Conservation (phyloP, 164 flowering plant species). For the Saururus chinensis region DNA sequence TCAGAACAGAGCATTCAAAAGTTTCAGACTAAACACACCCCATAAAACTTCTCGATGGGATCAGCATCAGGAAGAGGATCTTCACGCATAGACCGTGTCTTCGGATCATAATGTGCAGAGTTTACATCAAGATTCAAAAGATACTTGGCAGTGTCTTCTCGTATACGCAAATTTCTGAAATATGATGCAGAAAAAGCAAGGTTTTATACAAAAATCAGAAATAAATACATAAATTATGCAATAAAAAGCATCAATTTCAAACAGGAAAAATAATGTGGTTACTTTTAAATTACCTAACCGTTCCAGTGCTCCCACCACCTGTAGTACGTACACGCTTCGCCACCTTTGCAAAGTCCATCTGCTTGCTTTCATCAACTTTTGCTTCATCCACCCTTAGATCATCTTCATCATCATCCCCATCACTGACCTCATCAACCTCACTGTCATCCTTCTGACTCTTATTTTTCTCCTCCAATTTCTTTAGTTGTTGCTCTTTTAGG, state of each 20-base stretch:
- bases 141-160: conserved; percentile 90
- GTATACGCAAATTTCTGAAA: conserved; percentile 75
- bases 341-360: conserved; percentile 92
- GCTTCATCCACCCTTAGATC: conserved; percentile 73
- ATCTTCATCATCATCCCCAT: conserved; percentile 78
- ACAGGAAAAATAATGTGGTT: neutral
- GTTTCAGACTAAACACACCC: conserved; percentile 20
- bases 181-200: neutral
- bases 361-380: conserved; percentile 83
- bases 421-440: conserved; percentile 38
- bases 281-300: conserved; percentile 45
- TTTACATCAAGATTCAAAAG: conserved; percentile 84
- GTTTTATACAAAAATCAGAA: too few relatives aligned
- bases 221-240: too few relatives aligned
- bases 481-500: conserved; percentile 65
- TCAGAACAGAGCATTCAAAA: neutral
- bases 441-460: conserved; percentile 35
- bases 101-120: conserved; percentile 84
- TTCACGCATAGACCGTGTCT: conserved; percentile 88
- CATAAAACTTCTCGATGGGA: conserved; percentile 79
- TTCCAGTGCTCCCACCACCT: conserved; percentile 98
- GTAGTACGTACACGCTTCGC: conserved; percentile 99
- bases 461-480: conserved; percentile 74
- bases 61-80: conserved; percentile 88
- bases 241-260: too few relatives aligned